A percentile compares a stretch with the other conserved stretches of the same genome.
Evolutionary conservation across 345 rosid species (phyloP).

Genomic region (Eucalyptus albens): DNA sequence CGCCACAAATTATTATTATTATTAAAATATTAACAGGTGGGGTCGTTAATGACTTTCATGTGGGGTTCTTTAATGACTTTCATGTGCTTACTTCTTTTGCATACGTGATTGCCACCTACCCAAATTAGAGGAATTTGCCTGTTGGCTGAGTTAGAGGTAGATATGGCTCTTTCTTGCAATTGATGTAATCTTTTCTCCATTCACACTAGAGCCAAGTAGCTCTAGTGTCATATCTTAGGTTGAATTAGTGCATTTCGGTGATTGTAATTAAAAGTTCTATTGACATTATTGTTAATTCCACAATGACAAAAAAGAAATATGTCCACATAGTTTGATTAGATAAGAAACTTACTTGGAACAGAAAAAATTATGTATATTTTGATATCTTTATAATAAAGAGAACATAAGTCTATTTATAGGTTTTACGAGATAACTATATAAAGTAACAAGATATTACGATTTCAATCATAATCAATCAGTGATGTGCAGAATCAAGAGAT

Average conservation of each 20-base stretch:
- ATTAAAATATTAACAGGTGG: background rate
- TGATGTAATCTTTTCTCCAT: background rate
- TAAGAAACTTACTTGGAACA: background rate
- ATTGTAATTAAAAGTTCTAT: background rate
- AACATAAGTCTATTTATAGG: background rate
- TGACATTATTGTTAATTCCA: background rate
- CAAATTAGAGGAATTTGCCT: background rate
- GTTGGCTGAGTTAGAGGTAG: background rate
- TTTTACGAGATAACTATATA: background rate
- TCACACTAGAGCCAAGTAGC: background rate
- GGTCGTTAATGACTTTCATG: background rate
- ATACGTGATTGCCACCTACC: background rate
- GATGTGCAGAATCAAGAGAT: background rate
- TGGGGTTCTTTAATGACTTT: background rate
- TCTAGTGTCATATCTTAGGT: background rate
- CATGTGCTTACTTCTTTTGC: background rate
- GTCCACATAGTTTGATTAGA: background rate
- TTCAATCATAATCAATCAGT: background rate
- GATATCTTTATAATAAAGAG: background rate
- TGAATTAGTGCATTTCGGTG: background rate
- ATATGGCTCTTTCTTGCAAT: background rate
- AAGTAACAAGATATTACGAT: background rate
- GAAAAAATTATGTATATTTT: background rate
- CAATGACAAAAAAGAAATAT: background rate
- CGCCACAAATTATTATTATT: background rate